phyloP scores from a whole-genome alignment of 2,329 filamentous ascomycete species.

The Ceratocystis colombiana region DNA sequence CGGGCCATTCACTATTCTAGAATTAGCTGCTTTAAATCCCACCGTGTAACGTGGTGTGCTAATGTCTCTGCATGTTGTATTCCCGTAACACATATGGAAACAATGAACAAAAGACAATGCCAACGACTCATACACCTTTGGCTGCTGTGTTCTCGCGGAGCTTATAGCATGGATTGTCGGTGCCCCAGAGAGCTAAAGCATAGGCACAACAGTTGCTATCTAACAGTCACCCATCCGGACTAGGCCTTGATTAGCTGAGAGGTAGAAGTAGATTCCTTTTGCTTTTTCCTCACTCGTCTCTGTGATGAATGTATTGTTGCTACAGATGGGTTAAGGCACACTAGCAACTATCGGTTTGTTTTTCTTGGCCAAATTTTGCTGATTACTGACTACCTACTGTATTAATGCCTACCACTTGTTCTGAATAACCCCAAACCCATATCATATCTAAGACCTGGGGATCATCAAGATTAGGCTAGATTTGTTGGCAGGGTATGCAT shows the following conservation, averaged over 20 bases:
- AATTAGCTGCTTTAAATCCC: background rate
- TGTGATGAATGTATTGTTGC: background rate
- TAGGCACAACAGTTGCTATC: background rate
- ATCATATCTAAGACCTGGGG: background rate
- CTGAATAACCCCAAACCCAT: background rate
- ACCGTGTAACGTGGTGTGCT: background rate
- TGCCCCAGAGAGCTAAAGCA: background rate
- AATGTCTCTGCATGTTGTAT: background rate
- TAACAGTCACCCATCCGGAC: background rate
- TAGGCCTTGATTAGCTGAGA: background rate
- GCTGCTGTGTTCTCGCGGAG: too few relatives aligned
- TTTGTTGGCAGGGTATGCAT: background rate
- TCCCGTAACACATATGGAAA: constrained; percentile 1
- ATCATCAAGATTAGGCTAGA: background rate
- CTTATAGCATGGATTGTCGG: too few relatives aligned
- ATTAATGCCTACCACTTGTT: background rate
- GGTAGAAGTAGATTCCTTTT: background rate
- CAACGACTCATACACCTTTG: background rate
- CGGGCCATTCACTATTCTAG: too few relatives aligned
- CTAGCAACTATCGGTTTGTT: too few relatives aligned
- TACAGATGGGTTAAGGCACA: background rate
- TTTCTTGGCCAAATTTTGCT: too few relatives aligned
- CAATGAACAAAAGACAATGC: background rate
- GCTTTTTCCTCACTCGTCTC: background rate
- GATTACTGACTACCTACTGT: background rate